phyloP scores from a whole-genome alignment of 805 yeast species.

The Ogataea angusta region DNA sequence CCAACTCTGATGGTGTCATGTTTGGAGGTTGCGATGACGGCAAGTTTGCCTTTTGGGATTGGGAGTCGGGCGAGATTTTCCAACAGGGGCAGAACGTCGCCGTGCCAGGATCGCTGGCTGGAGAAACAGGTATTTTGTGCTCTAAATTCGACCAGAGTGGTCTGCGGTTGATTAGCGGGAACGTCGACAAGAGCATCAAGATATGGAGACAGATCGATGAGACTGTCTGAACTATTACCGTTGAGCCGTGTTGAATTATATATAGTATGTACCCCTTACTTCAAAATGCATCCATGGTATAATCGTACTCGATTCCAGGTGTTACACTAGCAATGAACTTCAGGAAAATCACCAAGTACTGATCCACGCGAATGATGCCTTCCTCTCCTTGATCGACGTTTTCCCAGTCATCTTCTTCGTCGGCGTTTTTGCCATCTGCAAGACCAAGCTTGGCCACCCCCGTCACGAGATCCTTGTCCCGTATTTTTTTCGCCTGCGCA shows the following conservation, averaged over 20 bases:
- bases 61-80: slow-evolving; percentile 61
- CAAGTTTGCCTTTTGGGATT: slow-evolving; percentile 70
- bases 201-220: slow-evolving; percentile 58
- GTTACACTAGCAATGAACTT: slow-evolving; percentile 96
- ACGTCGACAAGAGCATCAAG: slow-evolving; percentile 83
- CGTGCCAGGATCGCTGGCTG: slow-evolving; percentile 66
- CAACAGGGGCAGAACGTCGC: slow-evolving; percentile 54
- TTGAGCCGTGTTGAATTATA: not conserved
- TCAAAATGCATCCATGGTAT: slow-evolving; percentile 93
- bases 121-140: slow-evolving; percentile 66
- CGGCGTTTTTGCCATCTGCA: slow-evolving; percentile 33
- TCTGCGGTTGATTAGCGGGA: slow-evolving; percentile 76
- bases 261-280: not conserved
- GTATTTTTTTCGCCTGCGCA: slow-evolving; percentile 32
- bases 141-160: slow-evolving; percentile 80
- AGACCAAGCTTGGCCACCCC: slow-evolving; percentile 48
- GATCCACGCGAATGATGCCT: slow-evolving; percentile 74
- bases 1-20: slow-evolving; percentile 58
- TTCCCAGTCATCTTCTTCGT: slow-evolving; percentile 49
- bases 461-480: slow-evolving; percentile 32
- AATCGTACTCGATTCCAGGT: slow-evolving; percentile 96
- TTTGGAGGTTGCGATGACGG: slow-evolving; percentile 89
- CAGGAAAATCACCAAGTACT: slow-evolving; percentile 81
- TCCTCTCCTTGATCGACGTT: slow-evolving; percentile 38
- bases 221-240: slow-evolving; percentile 1